Evolutionary conservation across 2,329 filamentous ascomycete genomes (phyloP).

Genomic region (Colletotrichum melonis): DNA sequence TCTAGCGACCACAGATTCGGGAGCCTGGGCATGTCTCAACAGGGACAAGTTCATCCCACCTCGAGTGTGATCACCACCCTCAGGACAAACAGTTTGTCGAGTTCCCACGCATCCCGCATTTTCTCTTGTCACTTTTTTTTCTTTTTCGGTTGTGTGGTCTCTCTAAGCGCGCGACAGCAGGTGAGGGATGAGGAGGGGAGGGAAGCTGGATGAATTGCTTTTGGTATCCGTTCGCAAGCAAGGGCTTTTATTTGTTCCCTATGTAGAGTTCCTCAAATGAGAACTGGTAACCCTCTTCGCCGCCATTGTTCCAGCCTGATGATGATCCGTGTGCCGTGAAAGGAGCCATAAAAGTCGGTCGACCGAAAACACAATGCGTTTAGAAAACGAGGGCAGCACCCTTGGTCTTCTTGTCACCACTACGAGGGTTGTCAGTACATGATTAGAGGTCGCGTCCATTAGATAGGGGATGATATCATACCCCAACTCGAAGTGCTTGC

Average conservation of each 20-base stretch:
- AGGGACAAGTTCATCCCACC: conserved; percentile 26
- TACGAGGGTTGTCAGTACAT: conserved; percentile 50
- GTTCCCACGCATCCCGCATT: neutral
- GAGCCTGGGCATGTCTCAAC: conserved; percentile 5
- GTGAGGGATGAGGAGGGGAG: conserved; percentile 1
- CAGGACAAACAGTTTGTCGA: conserved; percentile 24
- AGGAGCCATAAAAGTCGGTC: conserved; percentile 39
- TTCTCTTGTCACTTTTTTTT: conserved; percentile 31
- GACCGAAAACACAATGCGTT: conserved; percentile 61
- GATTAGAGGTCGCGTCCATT: neutral
- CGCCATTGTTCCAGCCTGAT: conserved; percentile 56
- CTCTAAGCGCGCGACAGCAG: conserved; percentile 20
- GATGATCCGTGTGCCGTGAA: conserved; percentile 41
- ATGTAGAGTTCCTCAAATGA: conserved; percentile 56
- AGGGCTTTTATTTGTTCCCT: conserved; percentile 54
- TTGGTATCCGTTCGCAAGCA: conserved; percentile 36
- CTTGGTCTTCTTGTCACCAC: conserved; percentile 99
- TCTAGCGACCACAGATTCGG: conserved; percentile 8
- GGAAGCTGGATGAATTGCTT: conserved; percentile 23
- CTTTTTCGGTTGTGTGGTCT: conserved; percentile 2
- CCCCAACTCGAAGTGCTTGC: conserved; percentile 99
- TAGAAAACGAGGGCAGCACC: conserved; percentile 99
- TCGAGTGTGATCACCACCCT: conserved; percentile 20
- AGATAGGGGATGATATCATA: conserved; percentile 60
- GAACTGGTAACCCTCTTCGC: conserved; percentile 60